A percentile compares a stretch with the other conserved stretches of the same genome.
phyloP scores from a whole-genome alignment of 2,329 filamentous ascomycete species.

The Exophiala sp. region DNA sequence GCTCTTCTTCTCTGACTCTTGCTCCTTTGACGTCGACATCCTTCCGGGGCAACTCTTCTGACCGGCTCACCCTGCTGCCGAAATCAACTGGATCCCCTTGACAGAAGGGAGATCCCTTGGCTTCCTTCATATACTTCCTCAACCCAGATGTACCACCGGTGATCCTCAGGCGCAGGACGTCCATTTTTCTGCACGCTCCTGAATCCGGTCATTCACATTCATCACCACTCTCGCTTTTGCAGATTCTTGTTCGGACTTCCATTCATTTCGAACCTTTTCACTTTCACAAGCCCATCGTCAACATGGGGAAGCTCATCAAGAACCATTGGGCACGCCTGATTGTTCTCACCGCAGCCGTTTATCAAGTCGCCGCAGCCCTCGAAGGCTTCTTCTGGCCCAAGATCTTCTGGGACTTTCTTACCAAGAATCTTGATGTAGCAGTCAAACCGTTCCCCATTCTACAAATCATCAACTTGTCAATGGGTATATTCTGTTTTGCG shows the following conservation, averaged over 20 bases:
- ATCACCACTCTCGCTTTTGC: slow-evolving; percentile 17
- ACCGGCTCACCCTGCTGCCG: slow-evolving; percentile 20
- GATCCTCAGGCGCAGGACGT: slow-evolving; percentile 20
- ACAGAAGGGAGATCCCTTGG: slow-evolving; percentile 6
- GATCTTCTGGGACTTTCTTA: slow-evolving; percentile 96
- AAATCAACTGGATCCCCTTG: slow-evolving; percentile 19
- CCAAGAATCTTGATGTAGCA: slow-evolving; percentile 79
- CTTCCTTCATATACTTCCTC: slow-evolving; percentile 18
- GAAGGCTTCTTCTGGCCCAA: slow-evolving; percentile 98
- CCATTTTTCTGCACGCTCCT: slow-evolving; percentile 15
- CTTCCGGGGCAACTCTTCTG: slow-evolving; percentile 5
- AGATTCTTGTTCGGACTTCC: slow-evolving; percentile 4
- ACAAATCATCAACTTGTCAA: slow-evolving; percentile 82
- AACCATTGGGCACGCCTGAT: slow-evolving; percentile 98
- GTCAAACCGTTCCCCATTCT: slow-evolving; percentile 85
- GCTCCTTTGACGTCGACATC: slow-evolving; percentile 11
- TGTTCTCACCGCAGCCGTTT: slow-evolving; percentile 75
- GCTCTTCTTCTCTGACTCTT: slow-evolving; percentile 15
- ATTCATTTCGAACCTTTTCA: slow-evolving; percentile 1
- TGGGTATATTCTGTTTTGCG: slow-evolving; percentile 72
- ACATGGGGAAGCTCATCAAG: slow-evolving; percentile 97
- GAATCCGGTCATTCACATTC: slow-evolving; percentile 12
- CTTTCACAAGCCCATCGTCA: slow-evolving; percentile 21
- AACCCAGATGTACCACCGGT: slow-evolving; percentile 19
- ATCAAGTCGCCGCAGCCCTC: slow-evolving; percentile 79